These are phyloP conservation scores for Trichothecium roseum DNA, from an alignment of 2,329 filamentous ascomycete species.

Conservation along the genomic window DNA sequence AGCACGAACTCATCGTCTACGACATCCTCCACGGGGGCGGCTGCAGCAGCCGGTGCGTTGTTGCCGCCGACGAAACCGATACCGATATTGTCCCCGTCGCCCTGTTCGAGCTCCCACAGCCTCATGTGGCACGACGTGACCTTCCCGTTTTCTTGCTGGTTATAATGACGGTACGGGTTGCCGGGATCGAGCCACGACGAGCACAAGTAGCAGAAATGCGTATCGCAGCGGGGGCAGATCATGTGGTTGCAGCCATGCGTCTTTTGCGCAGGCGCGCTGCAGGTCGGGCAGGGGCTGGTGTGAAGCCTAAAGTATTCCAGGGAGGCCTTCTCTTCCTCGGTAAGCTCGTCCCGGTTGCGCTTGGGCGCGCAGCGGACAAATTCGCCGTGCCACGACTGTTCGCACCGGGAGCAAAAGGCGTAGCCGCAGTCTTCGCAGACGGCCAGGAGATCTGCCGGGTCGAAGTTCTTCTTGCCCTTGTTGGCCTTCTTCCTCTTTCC, in stretches of 20 bases:
- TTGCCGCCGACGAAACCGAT: conserved; percentile 30
- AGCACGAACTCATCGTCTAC: conserved; percentile 4
- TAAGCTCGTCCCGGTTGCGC: conserved; percentile 58
- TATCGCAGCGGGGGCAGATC: conserved; percentile 80
- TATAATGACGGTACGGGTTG: conserved; percentile 87
- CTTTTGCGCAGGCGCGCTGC: conserved; percentile 76
- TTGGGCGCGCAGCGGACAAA: conserved; percentile 59
- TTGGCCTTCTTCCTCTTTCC: conserved; percentile 10
- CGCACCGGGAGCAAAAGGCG: conserved; percentile 69
- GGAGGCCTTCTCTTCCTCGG: conserved; percentile 76
- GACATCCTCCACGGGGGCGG: conserved; percentile 6
- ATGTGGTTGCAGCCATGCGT: conserved; percentile 94
- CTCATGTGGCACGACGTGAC: conserved; percentile 67
- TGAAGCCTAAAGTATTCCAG: conserved; percentile 73
- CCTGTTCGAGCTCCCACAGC: conserved; percentile 81
- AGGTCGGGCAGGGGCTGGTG: conserved; percentile 84
- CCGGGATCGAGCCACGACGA: conserved; percentile 70
- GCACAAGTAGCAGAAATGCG: conserved; percentile 94
- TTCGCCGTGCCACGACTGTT: conserved; percentile 86
- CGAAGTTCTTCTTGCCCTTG: conserved; percentile 18
- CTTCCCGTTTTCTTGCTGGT: conserved; percentile 42
- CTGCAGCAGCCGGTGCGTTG: conserved; percentile 3
- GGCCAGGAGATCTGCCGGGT: conserved; percentile 54
- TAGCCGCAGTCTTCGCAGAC: conserved; percentile 85
- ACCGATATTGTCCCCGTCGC: conserved; percentile 53